These are phyloP conservation scores for Candida glaebosa DNA, from an alignment of 805 yeast genomes.

Conservation along the genomic window DNA sequence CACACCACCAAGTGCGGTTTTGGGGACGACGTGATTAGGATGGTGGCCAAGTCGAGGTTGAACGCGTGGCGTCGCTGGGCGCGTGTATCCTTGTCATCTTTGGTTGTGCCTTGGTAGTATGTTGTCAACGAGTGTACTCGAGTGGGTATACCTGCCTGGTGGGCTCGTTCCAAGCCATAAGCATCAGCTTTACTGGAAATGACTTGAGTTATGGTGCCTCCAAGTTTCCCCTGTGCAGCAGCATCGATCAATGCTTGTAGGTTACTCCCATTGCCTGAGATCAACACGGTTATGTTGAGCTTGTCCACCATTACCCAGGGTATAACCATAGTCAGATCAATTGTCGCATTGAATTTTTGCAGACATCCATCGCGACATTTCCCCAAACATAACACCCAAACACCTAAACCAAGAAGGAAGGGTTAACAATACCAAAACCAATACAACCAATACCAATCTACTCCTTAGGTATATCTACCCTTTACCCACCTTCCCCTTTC, in stretches of 20 bases:
- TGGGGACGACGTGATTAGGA: constrained; percentile 41
- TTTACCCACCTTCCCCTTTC: too few relatives aligned
- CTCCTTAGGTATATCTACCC: too few relatives aligned
- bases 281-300: constrained; percentile 63
- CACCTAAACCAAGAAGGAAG: too few relatives aligned
- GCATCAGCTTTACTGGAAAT: constrained; percentile 86
- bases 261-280: constrained; percentile 95
- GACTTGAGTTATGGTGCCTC: constrained; percentile 66
- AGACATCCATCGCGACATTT: too few relatives aligned
- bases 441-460: too few relatives aligned
- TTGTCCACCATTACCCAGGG: background rate
- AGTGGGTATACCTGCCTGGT: constrained; percentile 55
- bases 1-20: constrained; percentile 88
- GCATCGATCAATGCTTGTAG: constrained; percentile 92
- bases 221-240: constrained; percentile 33
- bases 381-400: too few relatives aligned
- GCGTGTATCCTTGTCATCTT: constrained; percentile 60
- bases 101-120: constrained; percentile 74
- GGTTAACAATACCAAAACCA: too few relatives aligned
- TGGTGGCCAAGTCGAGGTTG: constrained; percentile 72
- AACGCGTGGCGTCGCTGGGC: constrained; percentile 61
- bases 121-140: constrained; percentile 64
- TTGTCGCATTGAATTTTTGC: too few relatives aligned
- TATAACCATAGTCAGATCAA: too few relatives aligned
- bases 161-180: constrained; percentile 80